A percentile compares a stretch with the other conserved stretches of the same genome.
Evolutionary conservation across 2,329 filamentous ascomycete species (phyloP).

Genomic region (Colletotrichum gloeosporioides): DNA sequence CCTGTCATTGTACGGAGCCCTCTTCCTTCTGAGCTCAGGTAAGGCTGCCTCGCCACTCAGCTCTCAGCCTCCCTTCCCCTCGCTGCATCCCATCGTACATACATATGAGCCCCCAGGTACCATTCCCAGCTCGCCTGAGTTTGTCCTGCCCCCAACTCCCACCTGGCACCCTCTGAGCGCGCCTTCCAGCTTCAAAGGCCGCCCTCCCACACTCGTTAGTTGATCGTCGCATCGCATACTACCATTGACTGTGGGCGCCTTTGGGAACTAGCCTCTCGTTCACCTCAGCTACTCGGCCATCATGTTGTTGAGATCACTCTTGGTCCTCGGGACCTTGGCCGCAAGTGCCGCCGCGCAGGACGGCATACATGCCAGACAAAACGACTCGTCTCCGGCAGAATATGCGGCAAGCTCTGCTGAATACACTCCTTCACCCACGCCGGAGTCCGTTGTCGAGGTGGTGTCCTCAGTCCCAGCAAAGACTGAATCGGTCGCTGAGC

Average conservation of each 20-base stretch:
- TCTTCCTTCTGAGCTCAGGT: background rate
- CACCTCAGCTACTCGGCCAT: background rate
- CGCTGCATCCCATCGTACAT: constrained; percentile 6
- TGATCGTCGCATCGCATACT: background rate
- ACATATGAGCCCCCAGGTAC: constrained; percentile 18
- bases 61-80: constrained; percentile 8
- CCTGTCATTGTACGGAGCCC: background rate
- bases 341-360: background rate
- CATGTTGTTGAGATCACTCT: constrained; percentile 5
- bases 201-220: constrained; percentile 16
- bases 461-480: background rate
- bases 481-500: background rate
- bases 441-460: background rate
- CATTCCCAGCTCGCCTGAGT: background rate
- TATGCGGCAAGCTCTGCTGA: background rate
- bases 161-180: background rate
- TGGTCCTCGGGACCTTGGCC: constrained; percentile 8
- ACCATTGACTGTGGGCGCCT: background rate
- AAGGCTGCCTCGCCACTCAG: constrained; percentile 13
- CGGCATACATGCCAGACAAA: constrained; percentile 4
- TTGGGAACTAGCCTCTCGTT: background rate
- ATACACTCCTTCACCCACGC: background rate
- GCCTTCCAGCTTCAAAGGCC: background rate
- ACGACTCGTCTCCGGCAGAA: background rate
- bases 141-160: constrained; percentile 6